Evolutionary conservation across 257 asterid species (phyloP).

Genomic region (Orobanche coerulescens): DNA sequence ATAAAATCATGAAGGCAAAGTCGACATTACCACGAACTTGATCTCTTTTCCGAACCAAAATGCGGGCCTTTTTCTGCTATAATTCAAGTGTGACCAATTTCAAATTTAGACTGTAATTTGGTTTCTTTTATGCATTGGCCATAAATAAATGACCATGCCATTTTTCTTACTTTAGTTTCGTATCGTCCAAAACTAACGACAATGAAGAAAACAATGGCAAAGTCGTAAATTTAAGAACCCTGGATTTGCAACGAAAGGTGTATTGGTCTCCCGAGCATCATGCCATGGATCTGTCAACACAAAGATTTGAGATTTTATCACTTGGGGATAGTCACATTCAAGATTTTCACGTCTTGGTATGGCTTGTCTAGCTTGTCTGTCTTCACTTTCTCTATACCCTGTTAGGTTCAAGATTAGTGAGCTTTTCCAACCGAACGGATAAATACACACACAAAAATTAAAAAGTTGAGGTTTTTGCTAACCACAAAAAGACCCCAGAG

Average conservation of each 20-base stretch:
- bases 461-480: background rate
- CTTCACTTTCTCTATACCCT: slow-evolving; percentile 95
- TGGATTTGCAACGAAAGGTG: too few relatives aligned
- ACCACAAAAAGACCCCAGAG: too few relatives aligned
- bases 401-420: slow-evolving; percentile 18
- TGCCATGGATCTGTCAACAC: background rate
- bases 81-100: background rate
- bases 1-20: background rate
- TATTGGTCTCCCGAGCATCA: too few relatives aligned
- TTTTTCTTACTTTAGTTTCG: background rate
- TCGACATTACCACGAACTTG: background rate
- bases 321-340: slow-evolving; percentile 87
- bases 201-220: background rate
- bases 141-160: background rate
- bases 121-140: background rate
- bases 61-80: background rate
- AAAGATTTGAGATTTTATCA: slow-evolving; percentile 12
- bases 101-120: background rate
- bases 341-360: slow-evolving; percentile 82
- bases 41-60: too few relatives aligned
- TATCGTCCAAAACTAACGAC: background rate
- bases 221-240: background rate
- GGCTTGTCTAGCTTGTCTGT: slow-evolving; percentile 85
- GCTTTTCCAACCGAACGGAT: background rate
- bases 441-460: background rate